Evolutionary conservation across 2,329 filamentous ascomycete genomes (phyloP), one percentile per base, ranked within the genome.

Genomic region (Malbranchea cinnamomea): DNA sequence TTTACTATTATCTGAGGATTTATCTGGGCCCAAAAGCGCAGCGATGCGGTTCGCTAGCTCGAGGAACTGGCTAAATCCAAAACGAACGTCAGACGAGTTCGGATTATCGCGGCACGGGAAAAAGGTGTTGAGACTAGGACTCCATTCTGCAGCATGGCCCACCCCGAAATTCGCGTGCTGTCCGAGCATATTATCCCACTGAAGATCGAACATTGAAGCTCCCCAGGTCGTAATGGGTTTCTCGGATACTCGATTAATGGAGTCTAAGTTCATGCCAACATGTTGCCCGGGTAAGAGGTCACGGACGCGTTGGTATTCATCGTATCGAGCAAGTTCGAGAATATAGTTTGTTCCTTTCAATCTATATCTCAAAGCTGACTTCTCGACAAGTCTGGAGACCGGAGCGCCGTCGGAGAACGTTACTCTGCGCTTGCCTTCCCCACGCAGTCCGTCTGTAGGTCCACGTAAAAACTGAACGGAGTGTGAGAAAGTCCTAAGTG

Each of bases 281-380:
- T 20, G 14, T 5, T n/a, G n/a, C 6, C 11, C n/a, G n/a, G n/a
- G n/a, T n/a, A n/a, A n/a, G n/a, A n/a, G n/a, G n/a, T n/a, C n/a
- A n/a, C n/a, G 29, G 6, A 14, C 23, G 29, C 25, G 34, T 21
- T 34, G 34, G 25, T 56, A 58, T 19, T 50, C 42, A 31, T 62
- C 58, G 31, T 57, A 59, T 4, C 57, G 52, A 6, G 54, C 48
- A 19, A 62, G 42, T 34, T 61, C 59, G n/a, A 62, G 45, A 6
- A 53, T 45, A 31, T 56, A 57, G 2, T 52, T 48, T 1, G 56
- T 59, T 5, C 46, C 44, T 31, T 52, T 57, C 23, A 62, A 41
- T 2, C 40, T 41, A 29, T 56, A 58, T n/a, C 47, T 46, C 16
- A 59, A 37, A 0, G 53, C 46, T 1, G 53, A 45, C 26, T 60